phyloP scores from a whole-genome alignment of 352 stramenopile genomes.

The Phytophthora lateralis region DNA sequence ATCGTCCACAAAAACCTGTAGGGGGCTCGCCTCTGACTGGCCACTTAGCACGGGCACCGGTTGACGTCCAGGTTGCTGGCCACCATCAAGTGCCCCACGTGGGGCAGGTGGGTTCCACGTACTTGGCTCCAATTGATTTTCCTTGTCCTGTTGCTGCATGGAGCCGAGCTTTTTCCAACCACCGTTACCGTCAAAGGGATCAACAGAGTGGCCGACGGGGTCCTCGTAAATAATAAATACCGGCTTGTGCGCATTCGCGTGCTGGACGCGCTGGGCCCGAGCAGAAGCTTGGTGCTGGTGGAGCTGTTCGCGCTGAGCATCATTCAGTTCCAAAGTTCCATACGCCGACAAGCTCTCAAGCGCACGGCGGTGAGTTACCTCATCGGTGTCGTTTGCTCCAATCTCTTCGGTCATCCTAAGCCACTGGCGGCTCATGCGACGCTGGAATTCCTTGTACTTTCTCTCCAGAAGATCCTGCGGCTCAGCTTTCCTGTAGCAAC shows the following conservation, averaged over 20 bases:
- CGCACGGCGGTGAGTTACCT: slow-evolving; percentile 60
- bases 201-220: slow-evolving; percentile 50
- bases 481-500: slow-evolving; percentile 58
- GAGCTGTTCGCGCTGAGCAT: slow-evolving; percentile 60
- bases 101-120: slow-evolving; percentile 48
- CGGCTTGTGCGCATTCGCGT: slow-evolving; percentile 75
- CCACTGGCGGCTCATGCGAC: slow-evolving; percentile 85
- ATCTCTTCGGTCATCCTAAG: slow-evolving; percentile 64
- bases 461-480: slow-evolving; percentile 67
- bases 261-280: slow-evolving; percentile 60
- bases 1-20: slow-evolving; percentile 85
- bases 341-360: slow-evolving; percentile 67
- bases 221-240: slow-evolving; percentile 88
- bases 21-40: slow-evolving; percentile 24
- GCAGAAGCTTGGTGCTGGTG: slow-evolving; percentile 67
- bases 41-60: slow-evolving; percentile 4
- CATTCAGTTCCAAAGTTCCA: slow-evolving; percentile 52
- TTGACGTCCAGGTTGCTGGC: slow-evolving; percentile 9
- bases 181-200: slow-evolving; percentile 64
- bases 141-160: slow-evolving; percentile 77
- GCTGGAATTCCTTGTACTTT: slow-evolving; percentile 87
- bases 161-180: slow-evolving; percentile 76
- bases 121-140: slow-evolving; percentile 64
- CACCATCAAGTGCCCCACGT: slow-evolving; percentile 4
- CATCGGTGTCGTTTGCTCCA: slow-evolving; percentile 24